These are phyloP conservation scores for Vaccinium myrtillus DNA, from an alignment of 148 eudicot genomes.

Conservation along the genomic window DNA sequence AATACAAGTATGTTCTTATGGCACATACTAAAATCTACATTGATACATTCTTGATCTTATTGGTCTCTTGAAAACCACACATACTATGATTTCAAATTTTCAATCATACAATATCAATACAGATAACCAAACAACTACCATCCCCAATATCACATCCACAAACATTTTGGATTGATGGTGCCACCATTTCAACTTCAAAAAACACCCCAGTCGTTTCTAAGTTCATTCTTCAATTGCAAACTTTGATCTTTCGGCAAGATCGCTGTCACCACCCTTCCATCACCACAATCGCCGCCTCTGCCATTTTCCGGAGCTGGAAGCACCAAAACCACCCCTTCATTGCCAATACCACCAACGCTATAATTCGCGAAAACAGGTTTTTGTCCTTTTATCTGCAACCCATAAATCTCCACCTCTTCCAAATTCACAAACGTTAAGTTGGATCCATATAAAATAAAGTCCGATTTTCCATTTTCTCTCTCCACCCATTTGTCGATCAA, in stretches of 20 bases:
- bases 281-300: not conserved
- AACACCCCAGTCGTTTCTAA: constrained; percentile 37
- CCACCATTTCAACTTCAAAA: constrained; percentile 10
- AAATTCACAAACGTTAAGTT: constrained; percentile 66
- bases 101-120: too few species aligned
- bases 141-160: not conserved
- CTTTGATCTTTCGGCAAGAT: constrained; percentile 48
- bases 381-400: constrained; percentile 38
- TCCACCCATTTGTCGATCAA: constrained; percentile 37
- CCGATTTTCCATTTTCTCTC: constrained; percentile 23
- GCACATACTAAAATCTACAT: not conserved
- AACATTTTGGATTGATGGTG: not conserved
- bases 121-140: not conserved
- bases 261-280: constrained; percentile 31
- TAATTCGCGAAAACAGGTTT: constrained; percentile 43
- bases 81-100: too few species aligned
- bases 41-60: not conserved
- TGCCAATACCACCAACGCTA: constrained; percentile 48
- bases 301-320: constrained; percentile 30
- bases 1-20: not conserved
- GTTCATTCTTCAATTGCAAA: constrained; percentile 37
- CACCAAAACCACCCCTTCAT: constrained; percentile 56
- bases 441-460: constrained; percentile 64
- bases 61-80: not conserved
- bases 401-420: constrained; percentile 48